Evolutionary conservation across 2,329 filamentous ascomycete species (phyloP), one percentile per base, ranked within the genome.

Genomic region (Mollisiaceae sp.): DNA sequence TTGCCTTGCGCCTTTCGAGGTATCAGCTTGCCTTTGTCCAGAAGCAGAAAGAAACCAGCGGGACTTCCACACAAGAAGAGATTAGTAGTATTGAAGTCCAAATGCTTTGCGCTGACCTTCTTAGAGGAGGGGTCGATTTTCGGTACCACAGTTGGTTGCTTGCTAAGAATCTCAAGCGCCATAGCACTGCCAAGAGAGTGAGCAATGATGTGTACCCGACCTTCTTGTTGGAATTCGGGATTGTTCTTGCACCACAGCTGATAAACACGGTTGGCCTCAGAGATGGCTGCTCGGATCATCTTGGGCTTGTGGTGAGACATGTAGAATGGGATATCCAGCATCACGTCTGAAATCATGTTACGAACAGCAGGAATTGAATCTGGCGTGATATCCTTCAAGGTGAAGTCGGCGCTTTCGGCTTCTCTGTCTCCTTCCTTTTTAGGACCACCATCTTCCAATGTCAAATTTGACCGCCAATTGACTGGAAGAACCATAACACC

Each of bases 241-340:
- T 99, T 98, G 75, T 98, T 97, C 56, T 86, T 85, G 75, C 94
- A 97, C 95, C 95, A 99, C 1, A 98, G 84, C 20, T 91, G 87
- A 76, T 97, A 98, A n/a, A 99, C 92, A 5, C 94, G 87, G 74
- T 99, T 99, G 8, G 95, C 94, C 79, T 99, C 95, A 65, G 85
- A 86, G 47, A 97, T 89, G 57, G 97, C 89, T 0, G 95, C 94
- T 52, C 89, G 85, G 59, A 97, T 91, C 94, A 99, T 98, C 77
- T 93, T 97, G 4, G 90, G 87, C 74, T 98, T 97, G 79, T 98
- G 94, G 65, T 96, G 91, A 0, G 94, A 98, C 79, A 99, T 89
- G 79, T 98, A 99, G 76, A 97, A 98, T 0, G 95, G 95, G 59
- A 99, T 94, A 76, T 99, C 95, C 59, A 98, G 90, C 93, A 99